Percentiles rank a stretch among this genome's conserved stretches.
phyloP scores from a whole-genome alignment of 352 stramenopile species.

The Pythium utonaiense region DNA sequence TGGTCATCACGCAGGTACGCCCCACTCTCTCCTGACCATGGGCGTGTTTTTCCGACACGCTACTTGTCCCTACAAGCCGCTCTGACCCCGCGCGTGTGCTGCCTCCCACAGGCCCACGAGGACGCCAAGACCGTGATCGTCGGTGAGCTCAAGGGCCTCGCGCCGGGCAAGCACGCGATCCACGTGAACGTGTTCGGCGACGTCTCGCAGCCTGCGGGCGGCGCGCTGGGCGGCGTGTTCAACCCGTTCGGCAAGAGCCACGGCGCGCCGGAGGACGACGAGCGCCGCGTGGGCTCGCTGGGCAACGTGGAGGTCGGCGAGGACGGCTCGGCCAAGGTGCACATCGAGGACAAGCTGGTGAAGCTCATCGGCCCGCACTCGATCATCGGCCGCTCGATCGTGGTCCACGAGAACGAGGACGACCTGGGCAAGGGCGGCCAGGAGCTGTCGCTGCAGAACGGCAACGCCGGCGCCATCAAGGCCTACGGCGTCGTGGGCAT shows the following conservation, averaged over 20 bases:
- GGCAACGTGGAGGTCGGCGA: slow-evolving; percentile 89
- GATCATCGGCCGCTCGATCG: slow-evolving; percentile 95
- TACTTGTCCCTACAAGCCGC: background rate
- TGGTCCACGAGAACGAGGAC: slow-evolving; percentile 94
- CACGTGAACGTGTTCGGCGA: slow-evolving; percentile 96
- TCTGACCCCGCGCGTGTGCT: background rate
- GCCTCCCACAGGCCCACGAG: slow-evolving; percentile 52
- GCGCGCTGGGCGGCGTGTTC: slow-evolving; percentile 90
- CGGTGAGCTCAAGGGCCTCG: slow-evolving; percentile 73
- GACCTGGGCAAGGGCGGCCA: slow-evolving; percentile 96
- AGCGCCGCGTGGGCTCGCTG: slow-evolving; percentile 94
- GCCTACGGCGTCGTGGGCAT: slow-evolving; percentile 93
- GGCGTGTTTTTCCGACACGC: background rate
- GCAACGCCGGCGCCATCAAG: slow-evolving; percentile 92
- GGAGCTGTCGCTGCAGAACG: slow-evolving; percentile 95
- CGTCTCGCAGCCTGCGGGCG: slow-evolving; percentile 78
- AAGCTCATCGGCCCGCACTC: slow-evolving; percentile 98
- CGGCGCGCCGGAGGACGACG: slow-evolving; percentile 93
- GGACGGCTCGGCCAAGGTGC: slow-evolving; percentile 85
- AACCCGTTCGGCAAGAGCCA: slow-evolving; percentile 99
- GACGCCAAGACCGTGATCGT: slow-evolving; percentile 86
- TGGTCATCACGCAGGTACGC: slow-evolving; percentile 71
- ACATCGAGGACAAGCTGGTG: slow-evolving; percentile 94
- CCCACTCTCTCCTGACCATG: background rate
- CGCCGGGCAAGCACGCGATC: slow-evolving; percentile 92